phyloP scores from a whole-genome alignment of 768 basidiomycete genomes.

The Lactifluus rugatus region DNA sequence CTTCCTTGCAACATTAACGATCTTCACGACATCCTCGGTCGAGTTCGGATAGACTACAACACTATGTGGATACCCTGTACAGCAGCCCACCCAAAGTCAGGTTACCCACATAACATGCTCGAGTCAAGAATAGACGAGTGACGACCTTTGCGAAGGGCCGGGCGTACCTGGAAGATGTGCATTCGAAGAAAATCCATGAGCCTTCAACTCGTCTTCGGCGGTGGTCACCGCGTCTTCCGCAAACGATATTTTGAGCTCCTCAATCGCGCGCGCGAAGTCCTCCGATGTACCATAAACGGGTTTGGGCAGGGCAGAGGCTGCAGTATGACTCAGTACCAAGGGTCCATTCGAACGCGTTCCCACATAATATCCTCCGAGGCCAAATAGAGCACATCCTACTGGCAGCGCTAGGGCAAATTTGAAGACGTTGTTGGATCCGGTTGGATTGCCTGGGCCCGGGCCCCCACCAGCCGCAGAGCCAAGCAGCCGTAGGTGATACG shows the following conservation, averaged over 20 bases:
- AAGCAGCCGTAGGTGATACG: neutral
- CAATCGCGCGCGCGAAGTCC: conserved; percentile 25
- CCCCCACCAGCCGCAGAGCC: neutral
- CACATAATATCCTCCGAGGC: conserved; percentile 12
- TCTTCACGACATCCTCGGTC: conserved; percentile 74
- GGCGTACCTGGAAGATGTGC: conserved; percentile 20
- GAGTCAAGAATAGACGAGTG: neutral
- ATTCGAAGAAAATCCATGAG: conserved; percentile 24
- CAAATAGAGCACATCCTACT: conserved; percentile 1
- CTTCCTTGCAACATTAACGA: conserved; percentile 66
- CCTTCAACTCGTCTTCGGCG: conserved; percentile 18
- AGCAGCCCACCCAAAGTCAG: neutral
- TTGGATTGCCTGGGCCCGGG: neutral
- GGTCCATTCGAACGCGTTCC: neutral
- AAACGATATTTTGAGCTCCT: conserved; percentile 20
- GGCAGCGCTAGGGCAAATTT: conserved; percentile 1
- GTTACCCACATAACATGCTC: neutral
- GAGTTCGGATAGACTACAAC: conserved; percentile 55
- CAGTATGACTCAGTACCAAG: neutral
- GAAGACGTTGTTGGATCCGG: neutral
- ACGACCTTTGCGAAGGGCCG: neutral
- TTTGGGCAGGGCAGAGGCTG: neutral
- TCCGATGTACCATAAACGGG: conserved; percentile 22
- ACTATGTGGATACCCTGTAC: conserved; percentile 37
- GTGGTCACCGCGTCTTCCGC: conserved; percentile 17